These are phyloP conservation scores for Botrytis paeoniae DNA, from an alignment of 2,329 filamentous ascomycete species.

Conservation along the genomic window DNA sequence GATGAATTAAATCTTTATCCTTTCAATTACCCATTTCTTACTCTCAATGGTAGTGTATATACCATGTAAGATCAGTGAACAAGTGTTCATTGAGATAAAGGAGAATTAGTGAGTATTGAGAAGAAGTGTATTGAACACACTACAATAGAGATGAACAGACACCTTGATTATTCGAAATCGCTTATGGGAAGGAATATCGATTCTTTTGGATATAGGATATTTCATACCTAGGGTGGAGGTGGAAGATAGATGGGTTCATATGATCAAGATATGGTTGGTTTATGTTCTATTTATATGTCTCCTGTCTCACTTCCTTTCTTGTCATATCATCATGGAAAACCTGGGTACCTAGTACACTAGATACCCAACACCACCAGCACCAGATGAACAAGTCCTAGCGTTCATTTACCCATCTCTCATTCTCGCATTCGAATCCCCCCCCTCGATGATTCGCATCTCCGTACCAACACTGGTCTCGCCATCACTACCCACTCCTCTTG, in stretches of 20 bases:
- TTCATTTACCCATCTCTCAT: background rate
- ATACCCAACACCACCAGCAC: background rate
- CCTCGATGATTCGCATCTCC: background rate
- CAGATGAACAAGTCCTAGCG: background rate
- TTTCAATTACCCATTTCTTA: background rate
- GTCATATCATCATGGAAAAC: background rate
- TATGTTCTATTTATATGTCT: background rate
- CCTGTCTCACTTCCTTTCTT: background rate
- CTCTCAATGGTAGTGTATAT: background rate
- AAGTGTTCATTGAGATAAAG: background rate
- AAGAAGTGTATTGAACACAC: background rate
- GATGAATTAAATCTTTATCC: background rate
- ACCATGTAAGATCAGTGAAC: background rate
- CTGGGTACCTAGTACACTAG: background rate
- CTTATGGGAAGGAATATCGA: background rate
- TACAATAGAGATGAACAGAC: background rate
- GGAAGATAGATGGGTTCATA: background rate
- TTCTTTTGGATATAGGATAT: background rate
- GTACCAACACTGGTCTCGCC: background rate
- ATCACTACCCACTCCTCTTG: background rate
- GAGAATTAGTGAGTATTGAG: background rate
- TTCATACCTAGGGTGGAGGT: background rate
- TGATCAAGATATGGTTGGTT: background rate
- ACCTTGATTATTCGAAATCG: background rate
- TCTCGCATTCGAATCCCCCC: background rate